Evolutionary conservation across 2,329 filamentous ascomycete genomes (phyloP), one percentile per base, ranked within the genome.

Genomic region (Calonectria pseudoreteaudii): DNA sequence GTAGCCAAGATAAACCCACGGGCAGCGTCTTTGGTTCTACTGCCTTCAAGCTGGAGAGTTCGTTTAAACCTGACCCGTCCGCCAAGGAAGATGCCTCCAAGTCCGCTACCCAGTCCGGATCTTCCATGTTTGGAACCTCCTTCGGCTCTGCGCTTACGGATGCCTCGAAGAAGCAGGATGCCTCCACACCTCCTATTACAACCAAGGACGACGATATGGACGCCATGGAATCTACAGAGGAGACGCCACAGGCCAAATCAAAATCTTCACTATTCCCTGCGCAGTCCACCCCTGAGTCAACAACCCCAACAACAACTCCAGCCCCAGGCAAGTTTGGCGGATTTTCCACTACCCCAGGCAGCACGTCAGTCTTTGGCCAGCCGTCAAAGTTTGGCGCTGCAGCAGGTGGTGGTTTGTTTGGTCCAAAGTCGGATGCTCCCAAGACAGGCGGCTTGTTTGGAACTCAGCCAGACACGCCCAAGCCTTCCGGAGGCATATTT

Each of bases 21-120:
- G 41, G 83, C 82, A 79, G 70, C 66, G 81, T 74, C 10, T 89
- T 91, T 79, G 88, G 87, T 31, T 87, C 87, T n/a, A 84, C 86
- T 20, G 88, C 90, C 0, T 95, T 95, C 84, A 93, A 93, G 77
- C 86, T 95, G 20, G 89, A 90, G 49, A 92, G 91, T 36, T 92
- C 90, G 2, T 95, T 95, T 85, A 91, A 92, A 79, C 87, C 88
- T 11, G 93, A 94, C 76, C 88, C 90, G 8, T 87, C 88, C 56
- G 87, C 90, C 1, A 91, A 91, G 72, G 89, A 93, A 30, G 91
- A 93, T 71, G 84, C 88, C 44, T 87, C 89, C 11, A 90, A 89
- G 74, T 85, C 89, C 20, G 81, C 83, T 28, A 82, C 83, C n/a
- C 41, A 78, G 14, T 67, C 78, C n/a, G 86, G 86, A 16, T 87